These are phyloP conservation scores for Lentinula sp. DNA, from an alignment of 768 basidiomycete species.

Conservation along the genomic window DNA sequence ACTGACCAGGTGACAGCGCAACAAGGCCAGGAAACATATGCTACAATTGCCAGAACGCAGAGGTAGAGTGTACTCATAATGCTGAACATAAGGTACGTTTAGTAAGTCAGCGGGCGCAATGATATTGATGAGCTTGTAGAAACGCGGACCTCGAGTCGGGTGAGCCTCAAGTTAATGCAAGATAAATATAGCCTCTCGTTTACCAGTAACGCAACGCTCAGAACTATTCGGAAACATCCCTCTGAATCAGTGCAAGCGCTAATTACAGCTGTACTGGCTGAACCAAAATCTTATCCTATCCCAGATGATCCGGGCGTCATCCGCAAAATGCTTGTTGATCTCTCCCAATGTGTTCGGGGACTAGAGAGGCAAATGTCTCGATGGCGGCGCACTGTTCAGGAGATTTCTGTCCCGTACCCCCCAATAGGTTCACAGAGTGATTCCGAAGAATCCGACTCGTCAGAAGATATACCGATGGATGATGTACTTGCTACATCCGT, in stretches of 20 bases:
- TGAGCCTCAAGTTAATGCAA: neutral
- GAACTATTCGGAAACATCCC: constrained; percentile 1
- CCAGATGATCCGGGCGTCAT: neutral
- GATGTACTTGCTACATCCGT: neutral
- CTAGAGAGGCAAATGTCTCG: constrained; percentile 3
- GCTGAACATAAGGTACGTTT: neutral
- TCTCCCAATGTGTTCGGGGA: neutral
- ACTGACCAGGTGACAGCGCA: neutral
- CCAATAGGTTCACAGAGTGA: neutral
- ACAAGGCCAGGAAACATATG: neutral
- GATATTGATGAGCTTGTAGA: neutral
- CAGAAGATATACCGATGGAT: neutral
- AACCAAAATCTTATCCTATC: neutral
- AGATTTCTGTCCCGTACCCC: neutral
- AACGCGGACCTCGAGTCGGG: constrained; percentile 3
- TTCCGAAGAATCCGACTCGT: neutral
- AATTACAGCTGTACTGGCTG: neutral
- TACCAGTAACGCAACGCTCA: neutral
- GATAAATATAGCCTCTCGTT: neutral
- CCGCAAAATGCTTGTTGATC: constrained; percentile 2
- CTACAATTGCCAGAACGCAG: constrained; percentile 2
- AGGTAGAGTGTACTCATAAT: neutral
- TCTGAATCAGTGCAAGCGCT: constrained; percentile 4
- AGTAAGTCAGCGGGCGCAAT: neutral
- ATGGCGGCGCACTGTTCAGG: constrained; percentile 3